phyloP scores from a whole-genome alignment of 305 asterid genomes.

The Fraxinus sp. region DNA sequence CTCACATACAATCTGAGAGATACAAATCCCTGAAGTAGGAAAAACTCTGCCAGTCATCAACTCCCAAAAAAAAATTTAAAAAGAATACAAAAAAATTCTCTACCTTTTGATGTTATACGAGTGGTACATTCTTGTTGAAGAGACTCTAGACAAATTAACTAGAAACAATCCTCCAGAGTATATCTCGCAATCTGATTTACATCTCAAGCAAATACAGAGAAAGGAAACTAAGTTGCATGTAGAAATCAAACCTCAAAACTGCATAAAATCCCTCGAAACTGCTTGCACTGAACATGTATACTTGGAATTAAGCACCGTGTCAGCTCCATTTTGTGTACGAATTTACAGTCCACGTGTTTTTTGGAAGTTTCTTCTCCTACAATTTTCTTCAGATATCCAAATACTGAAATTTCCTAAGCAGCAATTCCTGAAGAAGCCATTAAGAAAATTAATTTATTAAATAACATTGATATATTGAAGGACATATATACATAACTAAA shows the following conservation, averaged over 20 bases:
- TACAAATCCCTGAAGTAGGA: conserved; percentile 37
- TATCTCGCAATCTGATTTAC: conserved; percentile 61
- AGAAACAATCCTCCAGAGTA: conserved; percentile 42
- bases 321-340: conserved; percentile 44
- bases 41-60: conserved; percentile 24
- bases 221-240: conserved; percentile 44
- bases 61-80: conserved; percentile 14
- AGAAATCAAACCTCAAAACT: conserved; percentile 46
- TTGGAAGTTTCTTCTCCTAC: conserved; percentile 39
- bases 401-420: conserved; percentile 44
- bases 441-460: conserved; percentile 4
- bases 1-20: conserved; percentile 55
- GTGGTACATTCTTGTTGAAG: conserved; percentile 43
- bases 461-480: not conserved
- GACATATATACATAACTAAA: not conserved
- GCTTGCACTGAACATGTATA: conserved; percentile 32
- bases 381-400: conserved; percentile 37
- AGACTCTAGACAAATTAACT: conserved; percentile 43
- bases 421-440: conserved; percentile 48
- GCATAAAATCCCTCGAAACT: conserved; percentile 39
- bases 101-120: conserved; percentile 39
- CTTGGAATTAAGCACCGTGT: conserved; percentile 33
- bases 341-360: conserved; percentile 40
- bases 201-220: conserved; percentile 48
- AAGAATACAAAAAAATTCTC: conserved; percentile 37